Evolutionary conservation across 345 rosid genomes (phyloP), one percentile per base, ranked within the genome.

Genomic region (Corchorus olitorius): DNA sequence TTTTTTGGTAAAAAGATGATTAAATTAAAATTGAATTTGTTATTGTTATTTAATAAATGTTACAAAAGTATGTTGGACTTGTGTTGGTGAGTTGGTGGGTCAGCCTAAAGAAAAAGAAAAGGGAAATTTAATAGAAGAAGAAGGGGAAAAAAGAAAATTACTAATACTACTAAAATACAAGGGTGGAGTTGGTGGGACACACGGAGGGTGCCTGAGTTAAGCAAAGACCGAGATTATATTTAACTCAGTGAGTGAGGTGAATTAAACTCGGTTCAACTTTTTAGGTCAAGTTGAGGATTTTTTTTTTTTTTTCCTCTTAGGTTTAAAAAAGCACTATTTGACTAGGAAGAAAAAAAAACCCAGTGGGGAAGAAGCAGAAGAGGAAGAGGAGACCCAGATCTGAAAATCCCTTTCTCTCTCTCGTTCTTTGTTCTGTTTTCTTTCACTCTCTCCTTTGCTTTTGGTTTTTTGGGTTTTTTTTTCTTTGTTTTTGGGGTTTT

Each of bases 351-450:
- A 70, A 70, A 83, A 83, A 54, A 27, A 27, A 27, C 27, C 20
- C 79, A 77, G 76, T 20, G 70, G 14, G 54, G 58, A 45, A 49
- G 73, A 45, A 49, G 73, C 35, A 34, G 77, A 39, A 46, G 81
- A 52, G 48, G 46, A 73, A 60, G 73, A 48, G 72, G 39, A 59
- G 83, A 73, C 81, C 73, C 76, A 86, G 86, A 88, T 86, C 87
- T 88, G 86, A 81, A 80, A 27, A 81, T 8, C 77, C 53, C 46
- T 71, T 72, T 43, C 70, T 45, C 37, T 62, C 22, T 74, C 50
- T 34, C 12, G 33, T 52, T 20, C 20, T 45, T 0, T 34, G 56
- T 65, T 10, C 48, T 52, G 61, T 27, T 56, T 0, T 52, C 52
- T 78, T 73, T 67, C 54, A 8, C 48, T 66, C 70, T 41, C 22